Conservation (phyloP, 1,139 yeast species). For the Dujonia santamariae region DNA sequence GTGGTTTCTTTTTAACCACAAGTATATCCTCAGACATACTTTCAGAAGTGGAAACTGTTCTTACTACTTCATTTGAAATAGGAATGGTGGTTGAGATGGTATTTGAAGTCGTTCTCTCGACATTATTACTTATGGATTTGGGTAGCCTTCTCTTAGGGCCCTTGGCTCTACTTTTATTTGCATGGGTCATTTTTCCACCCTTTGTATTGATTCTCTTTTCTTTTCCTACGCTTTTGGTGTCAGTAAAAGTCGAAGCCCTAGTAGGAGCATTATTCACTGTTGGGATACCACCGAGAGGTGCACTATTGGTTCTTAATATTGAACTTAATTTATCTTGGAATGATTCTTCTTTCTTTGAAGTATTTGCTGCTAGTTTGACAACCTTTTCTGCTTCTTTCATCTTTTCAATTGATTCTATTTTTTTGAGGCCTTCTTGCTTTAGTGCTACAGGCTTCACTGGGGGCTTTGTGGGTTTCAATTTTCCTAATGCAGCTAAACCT, state of each 20-base stretch:
- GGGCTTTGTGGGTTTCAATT: constrained; percentile 13
- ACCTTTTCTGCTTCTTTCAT: background rate
- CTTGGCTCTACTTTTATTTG: constrained; percentile 59
- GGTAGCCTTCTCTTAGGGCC: constrained; percentile 81
- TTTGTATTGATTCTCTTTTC: constrained; percentile 2
- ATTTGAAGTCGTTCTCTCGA: no score
- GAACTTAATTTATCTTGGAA: constrained; percentile 21
- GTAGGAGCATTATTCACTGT: background rate
- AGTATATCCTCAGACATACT: constrained; percentile 5
- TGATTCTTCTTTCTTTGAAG: constrained; percentile 3
- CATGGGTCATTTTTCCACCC: constrained; percentile 44
- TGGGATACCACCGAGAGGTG: constrained; percentile 1
- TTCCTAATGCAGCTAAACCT: constrained; percentile 17
- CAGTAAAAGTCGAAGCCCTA: background rate
- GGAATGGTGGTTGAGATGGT: no score
- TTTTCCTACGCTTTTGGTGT: background rate
- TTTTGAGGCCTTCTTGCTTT: constrained; percentile 9
- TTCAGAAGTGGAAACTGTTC: no score
- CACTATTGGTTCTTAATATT: constrained; percentile 22
- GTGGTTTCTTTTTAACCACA: constrained; percentile 18
- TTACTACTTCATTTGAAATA: no score
- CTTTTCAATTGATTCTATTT: constrained; percentile 1
- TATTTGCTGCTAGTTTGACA: background rate
- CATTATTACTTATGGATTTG: no score
- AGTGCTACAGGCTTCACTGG: constrained; percentile 8